Percentiles rank a stretch among this genome's conserved stretches.
phyloP scores from a whole-genome alignment of 2,329 filamentous ascomycete genomes.

The Xylariaceae sp. region DNA sequence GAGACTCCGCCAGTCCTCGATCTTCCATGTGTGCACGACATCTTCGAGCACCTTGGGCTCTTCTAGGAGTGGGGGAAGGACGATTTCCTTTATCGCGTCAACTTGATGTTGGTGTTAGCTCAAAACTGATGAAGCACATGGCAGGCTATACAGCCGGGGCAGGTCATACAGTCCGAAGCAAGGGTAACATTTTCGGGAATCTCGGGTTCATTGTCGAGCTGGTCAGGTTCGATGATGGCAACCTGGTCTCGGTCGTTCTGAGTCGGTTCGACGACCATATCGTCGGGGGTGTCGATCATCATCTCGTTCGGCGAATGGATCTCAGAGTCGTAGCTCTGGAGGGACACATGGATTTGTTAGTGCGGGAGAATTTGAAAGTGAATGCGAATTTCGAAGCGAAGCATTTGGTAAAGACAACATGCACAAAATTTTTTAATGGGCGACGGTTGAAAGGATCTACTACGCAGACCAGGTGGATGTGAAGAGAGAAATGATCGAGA shows the following conservation, averaged over 20 bases:
- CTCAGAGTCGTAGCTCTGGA: constrained; percentile 46
- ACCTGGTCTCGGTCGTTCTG: constrained; percentile 47
- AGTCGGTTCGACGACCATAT: constrained; percentile 44
- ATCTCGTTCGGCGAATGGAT: constrained; percentile 53
- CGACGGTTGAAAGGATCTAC: not conserved
- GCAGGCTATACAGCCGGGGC: not conserved
- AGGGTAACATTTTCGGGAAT: constrained; percentile 44
- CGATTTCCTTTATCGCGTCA: constrained; percentile 78
- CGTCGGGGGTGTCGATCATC: constrained; percentile 52
- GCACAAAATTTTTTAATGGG: not conserved
- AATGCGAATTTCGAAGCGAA: not conserved
- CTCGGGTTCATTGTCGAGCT: constrained; percentile 44
- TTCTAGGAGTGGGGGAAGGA: constrained; percentile 65
- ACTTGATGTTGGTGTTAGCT: constrained; percentile 44
- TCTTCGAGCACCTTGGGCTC: constrained; percentile 79
- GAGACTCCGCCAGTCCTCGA: constrained; percentile 73
- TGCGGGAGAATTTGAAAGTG: constrained; percentile 7
- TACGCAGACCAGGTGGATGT: not conserved
- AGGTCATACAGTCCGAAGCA: constrained; percentile 49
- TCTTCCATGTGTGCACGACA: constrained; percentile 75
- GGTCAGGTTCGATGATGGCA: constrained; percentile 51
- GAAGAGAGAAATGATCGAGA: not conserved
- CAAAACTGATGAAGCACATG: not conserved
- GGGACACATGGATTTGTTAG: constrained; percentile 19
- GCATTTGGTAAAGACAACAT: not conserved